Evolutionary conservation across 2,329 filamentous ascomycete species (phyloP), one percentile per base, ranked within the genome.

Genomic region (Cladosporium sp.): DNA sequence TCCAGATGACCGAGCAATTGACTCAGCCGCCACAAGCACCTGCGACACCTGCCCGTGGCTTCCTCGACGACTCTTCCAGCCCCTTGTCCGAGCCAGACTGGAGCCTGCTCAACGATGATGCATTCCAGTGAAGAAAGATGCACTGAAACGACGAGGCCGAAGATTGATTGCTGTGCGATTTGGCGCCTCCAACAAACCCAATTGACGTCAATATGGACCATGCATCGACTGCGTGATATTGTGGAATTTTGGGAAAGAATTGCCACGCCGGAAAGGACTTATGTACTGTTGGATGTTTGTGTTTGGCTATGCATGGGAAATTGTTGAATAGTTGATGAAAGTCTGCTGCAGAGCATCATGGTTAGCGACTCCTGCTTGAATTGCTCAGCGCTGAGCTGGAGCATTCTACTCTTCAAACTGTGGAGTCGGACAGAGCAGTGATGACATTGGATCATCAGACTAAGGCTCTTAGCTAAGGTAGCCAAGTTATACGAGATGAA

Each of bases 1-100:
- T 8, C 11, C 31, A 40, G 8, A 3, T 57, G 2, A 23, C 55
- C 7, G 55, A 40, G 21, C 55, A 37, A 23, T 16, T 1, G 29
- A 12, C 31, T 8, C 28, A 29, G 11, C 18, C 6, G 28, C 29
- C 18, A 18, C 52, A 55, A 33, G 29, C 26, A 5, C 8, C 8
- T 18, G 16, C 18, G 11, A 18, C 28, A 16, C 18, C 28, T 21
- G n/a, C 40, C 10, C 40, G 8, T 21, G 52, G 52, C 52, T 18
- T 21, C 16, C 16, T 29, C 18, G 26, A 55, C 11, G 28, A 31
- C 18, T 55, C 18, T 12, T 26, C 33, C 40, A 46, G 40, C 11
- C n/a, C n/a, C n/a, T 28, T 33, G n/a, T 62, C 59, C 1, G 59
- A 62, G 59, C 59, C 59, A 10, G 59, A 62, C 29, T 62, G 59